These are phyloP conservation scores for Cytospora paraplurivora DNA, from an alignment of 2,329 filamentous ascomycete genomes.

Conservation along the genomic window DNA sequence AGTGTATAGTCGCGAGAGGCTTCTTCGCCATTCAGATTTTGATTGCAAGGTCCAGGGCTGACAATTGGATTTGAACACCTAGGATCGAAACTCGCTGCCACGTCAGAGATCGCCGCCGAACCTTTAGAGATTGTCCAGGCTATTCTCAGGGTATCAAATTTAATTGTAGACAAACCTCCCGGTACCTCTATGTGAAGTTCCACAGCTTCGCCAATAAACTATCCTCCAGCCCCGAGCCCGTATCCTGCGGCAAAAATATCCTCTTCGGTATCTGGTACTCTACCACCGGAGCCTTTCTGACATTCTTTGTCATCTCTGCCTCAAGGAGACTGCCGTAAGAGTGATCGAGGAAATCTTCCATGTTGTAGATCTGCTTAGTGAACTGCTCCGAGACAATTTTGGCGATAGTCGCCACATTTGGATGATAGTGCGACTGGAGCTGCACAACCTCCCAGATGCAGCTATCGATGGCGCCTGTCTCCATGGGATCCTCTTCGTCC, in stretches of 20 bases:
- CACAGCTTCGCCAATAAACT: slow-evolving; percentile 62
- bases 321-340: slow-evolving; percentile 85
- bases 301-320: slow-evolving; percentile 77
- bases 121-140: background rate
- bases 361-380: slow-evolving; percentile 89
- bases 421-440: slow-evolving; percentile 90
- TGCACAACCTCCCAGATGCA: slow-evolving; percentile 94
- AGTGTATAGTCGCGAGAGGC: too few relatives aligned
- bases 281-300: slow-evolving; percentile 84
- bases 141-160: slow-evolving; percentile 20
- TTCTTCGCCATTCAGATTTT: too few relatives aligned
- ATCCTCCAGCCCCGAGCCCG: slow-evolving; percentile 50
- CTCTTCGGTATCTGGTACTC: slow-evolving; percentile 93
- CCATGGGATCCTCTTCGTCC: slow-evolving; percentile 77
- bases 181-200: slow-evolving; percentile 48
- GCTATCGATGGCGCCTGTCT: slow-evolving; percentile 85
- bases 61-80: background rate
- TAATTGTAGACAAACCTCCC: background rate
- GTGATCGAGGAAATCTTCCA: slow-evolving; percentile 98
- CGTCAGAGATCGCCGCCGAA: background rate
- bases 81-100: background rate
- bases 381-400: slow-evolving; percentile 97
- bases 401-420: slow-evolving; percentile 90
- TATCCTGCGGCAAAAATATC: slow-evolving; percentile 65
- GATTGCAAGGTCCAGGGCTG: too few relatives aligned